phyloP scores from a whole-genome alignment of 1,284 basidiomycete genomes.

The Cutaneotrichosporon dermatis region DNA sequence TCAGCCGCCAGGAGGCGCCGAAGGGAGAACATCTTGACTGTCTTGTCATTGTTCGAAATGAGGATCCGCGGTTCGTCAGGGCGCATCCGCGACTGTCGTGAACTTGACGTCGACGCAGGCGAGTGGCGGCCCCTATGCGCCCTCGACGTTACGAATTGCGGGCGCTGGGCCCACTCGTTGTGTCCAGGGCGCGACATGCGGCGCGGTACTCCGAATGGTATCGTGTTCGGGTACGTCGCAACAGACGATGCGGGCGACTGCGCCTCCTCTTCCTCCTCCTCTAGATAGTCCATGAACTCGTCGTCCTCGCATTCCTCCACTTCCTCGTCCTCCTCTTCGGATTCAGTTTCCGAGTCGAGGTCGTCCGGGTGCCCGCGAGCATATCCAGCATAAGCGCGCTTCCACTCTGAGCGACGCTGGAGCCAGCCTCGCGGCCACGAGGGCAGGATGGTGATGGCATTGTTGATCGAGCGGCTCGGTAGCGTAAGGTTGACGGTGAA shows the following conservation, averaged over 20 bases:
- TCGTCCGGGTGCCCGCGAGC: constrained; percentile 9
- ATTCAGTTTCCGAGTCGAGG: constrained; percentile 8
- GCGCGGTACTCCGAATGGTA: constrained; percentile 37
- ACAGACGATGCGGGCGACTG: constrained; percentile 19
- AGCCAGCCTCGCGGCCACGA: constrained; percentile 34
- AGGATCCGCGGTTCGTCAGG: constrained; percentile 44
- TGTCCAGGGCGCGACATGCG: background rate
- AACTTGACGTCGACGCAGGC: background rate
- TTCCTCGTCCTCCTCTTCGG: constrained; percentile 13
- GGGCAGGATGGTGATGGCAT: constrained; percentile 46
- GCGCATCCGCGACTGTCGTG: background rate
- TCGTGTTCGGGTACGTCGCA: constrained; percentile 47
- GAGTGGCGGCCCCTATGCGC: background rate
- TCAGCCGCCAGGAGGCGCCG: constrained; percentile 3
- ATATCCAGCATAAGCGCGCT: constrained; percentile 5
- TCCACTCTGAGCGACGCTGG: constrained; percentile 14
- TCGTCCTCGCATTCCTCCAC: constrained; percentile 20
- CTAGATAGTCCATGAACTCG: constrained; percentile 16
- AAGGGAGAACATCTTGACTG: constrained; percentile 45
- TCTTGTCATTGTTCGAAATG: constrained; percentile 48
- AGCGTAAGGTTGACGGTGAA: constrained; percentile 33
- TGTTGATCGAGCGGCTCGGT: constrained; percentile 44
- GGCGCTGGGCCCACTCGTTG: constrained; percentile 7
- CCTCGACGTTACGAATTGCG: constrained; percentile 32
- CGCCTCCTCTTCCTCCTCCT: constrained; percentile 14